Evolutionary conservation across 768 basidiomycete species (phyloP), one percentile per base, ranked within the genome.

Genomic region (Gelatoporia subvermispora): DNA sequence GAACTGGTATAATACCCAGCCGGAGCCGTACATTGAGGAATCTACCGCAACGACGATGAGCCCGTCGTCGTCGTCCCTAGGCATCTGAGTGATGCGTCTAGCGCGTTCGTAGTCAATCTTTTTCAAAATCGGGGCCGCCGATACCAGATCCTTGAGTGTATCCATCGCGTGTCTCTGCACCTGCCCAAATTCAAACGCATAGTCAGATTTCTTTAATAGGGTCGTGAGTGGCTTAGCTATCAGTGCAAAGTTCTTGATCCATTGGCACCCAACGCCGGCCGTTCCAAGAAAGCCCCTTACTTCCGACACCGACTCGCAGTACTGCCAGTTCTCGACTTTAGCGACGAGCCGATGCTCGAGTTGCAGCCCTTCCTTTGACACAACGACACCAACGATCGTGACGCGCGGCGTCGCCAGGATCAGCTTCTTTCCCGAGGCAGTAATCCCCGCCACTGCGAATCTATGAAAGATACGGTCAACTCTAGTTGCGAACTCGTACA

Each of bases 361-460:
- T 9, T 56, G 55, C 59, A 64, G 64, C 0, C 70, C 70, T n/a
- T 70, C 60, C 3, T 40, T 25, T 0, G 59, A 63, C 1, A 65
- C 65, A 0, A 60, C 41, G 0, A 64, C 44, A 0, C 70, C 68
- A 2, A 69, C 66, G 18, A 72, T 65, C 3, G 52, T 34, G 0
- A 68, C 49, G 0, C 45, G 10, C 0, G 58, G 57, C 0, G 58
- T 55, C 0, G 60, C 62, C 0, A 65, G 47, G 2, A 60, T 41
- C 0, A 64, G 34, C 43, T 71, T 71, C 23, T 45, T 44, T 5
- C 66, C 69, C 1, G 69, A 69, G 0, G 62, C 61, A 0, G 69
- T 71, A 0, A 65, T 52, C 0, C 70, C 66, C 0, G 67, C 60
- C 4, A 41, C 41, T 13, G 57, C 55, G 4, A 70, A 48, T 0